phyloP scores from a whole-genome alignment of 129 eudicot species.

The Pulicaria dysenterica region DNA sequence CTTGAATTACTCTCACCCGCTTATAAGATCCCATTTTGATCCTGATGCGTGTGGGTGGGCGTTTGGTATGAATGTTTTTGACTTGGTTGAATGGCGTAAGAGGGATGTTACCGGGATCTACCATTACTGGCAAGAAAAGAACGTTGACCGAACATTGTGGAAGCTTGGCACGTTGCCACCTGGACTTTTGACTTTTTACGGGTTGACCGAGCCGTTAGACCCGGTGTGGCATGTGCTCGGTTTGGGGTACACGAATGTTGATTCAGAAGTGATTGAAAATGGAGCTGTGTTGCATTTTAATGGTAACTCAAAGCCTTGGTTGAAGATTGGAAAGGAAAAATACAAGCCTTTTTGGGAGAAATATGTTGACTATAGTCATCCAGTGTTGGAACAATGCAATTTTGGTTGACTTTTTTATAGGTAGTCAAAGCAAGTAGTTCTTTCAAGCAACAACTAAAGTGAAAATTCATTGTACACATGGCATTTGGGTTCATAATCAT shows the following conservation, averaged over 20 bases:
- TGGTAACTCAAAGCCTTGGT: constrained; percentile 79
- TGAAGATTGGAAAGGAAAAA: constrained; percentile 73
- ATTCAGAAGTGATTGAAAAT: constrained; percentile 50
- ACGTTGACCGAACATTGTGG: constrained; percentile 71
- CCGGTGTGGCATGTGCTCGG: constrained; percentile 70
- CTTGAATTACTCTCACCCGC: constrained; percentile 72
- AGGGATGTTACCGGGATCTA: constrained; percentile 64
- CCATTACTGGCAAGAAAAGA: constrained; percentile 80
- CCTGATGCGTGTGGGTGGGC: constrained; percentile 85
- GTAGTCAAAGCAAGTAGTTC: background rate
- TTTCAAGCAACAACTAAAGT: too few relatives aligned
- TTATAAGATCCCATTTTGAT: constrained; percentile 66
- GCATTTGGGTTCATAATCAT: too few relatives aligned
- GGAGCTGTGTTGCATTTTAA: constrained; percentile 74
- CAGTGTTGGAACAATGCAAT: constrained; percentile 62
- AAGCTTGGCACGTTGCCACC: constrained; percentile 78
- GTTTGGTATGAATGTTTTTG: constrained; percentile 74
- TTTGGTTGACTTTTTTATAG: constrained; percentile 36
- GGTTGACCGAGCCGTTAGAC: constrained; percentile 62
- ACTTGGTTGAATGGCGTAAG: constrained; percentile 69
- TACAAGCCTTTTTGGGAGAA: constrained; percentile 77
- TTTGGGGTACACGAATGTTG: constrained; percentile 71
- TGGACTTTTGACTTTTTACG: constrained; percentile 64
- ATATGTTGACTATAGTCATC: constrained; percentile 59
- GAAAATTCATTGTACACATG: too few relatives aligned